Evolutionary conservation across 1,139 yeast genomes (phyloP).

Genomic region (Blastobotrys serpentis): DNA sequence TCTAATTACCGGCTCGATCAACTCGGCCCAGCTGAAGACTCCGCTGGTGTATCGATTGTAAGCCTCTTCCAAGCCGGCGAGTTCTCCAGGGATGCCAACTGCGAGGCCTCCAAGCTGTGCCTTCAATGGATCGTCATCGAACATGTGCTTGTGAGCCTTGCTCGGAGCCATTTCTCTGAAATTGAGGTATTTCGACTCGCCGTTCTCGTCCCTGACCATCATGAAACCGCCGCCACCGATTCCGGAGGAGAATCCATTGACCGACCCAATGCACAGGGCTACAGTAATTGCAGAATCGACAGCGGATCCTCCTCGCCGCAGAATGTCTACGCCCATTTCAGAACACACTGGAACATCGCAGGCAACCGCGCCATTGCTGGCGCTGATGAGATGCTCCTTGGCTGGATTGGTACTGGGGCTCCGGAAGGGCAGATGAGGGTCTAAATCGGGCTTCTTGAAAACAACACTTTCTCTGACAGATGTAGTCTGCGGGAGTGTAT

Average conservation of each 20-base stretch:
- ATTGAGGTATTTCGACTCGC: slow-evolving; percentile 63
- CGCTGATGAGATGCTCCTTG: slow-evolving; percentile 33
- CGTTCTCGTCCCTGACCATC: slow-evolving; percentile 49
- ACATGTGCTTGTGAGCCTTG: slow-evolving; percentile 65
- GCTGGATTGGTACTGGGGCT: slow-evolving; percentile 1
- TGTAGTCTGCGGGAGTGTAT: not conserved
- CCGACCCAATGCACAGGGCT: slow-evolving; percentile 81
- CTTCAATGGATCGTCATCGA: slow-evolving; percentile 43
- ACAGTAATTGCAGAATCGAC: slow-evolving; percentile 93
- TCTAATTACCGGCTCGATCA: slow-evolving; percentile 71
- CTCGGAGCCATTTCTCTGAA: slow-evolving; percentile 88
- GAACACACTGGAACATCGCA: slow-evolving; percentile 76
- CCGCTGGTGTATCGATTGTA: slow-evolving; percentile 67
- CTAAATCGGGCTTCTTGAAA: not conserved
- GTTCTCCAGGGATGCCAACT: slow-evolving; percentile 85
- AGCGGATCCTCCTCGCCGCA: slow-evolving; percentile 65
- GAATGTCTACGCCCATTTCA: slow-evolving; percentile 59
- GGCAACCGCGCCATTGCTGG: slow-evolving; percentile 55
- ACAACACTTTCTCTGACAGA: not conserved
- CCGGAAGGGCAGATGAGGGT: slow-evolving; percentile 7
- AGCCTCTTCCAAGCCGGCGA: slow-evolving; percentile 72
- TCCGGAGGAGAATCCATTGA: slow-evolving; percentile 83
- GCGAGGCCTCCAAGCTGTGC: slow-evolving; percentile 82
- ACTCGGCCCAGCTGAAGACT: slow-evolving; percentile 64
- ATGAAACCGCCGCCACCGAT: slow-evolving; percentile 92